These are phyloP conservation scores for Allantophomopsis cytisporea DNA, from an alignment of 2,329 filamentous ascomycete genomes.

Conservation along the genomic window DNA sequence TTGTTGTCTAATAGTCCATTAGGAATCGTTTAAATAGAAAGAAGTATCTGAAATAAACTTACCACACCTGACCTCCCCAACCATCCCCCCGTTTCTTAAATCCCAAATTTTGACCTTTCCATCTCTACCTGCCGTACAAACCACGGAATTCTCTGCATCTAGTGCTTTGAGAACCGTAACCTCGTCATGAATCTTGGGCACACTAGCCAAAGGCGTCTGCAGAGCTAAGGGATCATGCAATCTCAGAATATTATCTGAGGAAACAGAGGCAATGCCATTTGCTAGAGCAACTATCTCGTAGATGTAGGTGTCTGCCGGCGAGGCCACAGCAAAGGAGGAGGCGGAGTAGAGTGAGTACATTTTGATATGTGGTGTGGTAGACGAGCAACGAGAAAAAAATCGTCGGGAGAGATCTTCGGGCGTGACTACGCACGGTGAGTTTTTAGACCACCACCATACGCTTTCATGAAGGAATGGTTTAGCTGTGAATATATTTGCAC, in stretches of 20 bases:
- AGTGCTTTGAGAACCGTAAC: slow-evolving; percentile 48
- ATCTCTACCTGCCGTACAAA: slow-evolving; percentile 61
- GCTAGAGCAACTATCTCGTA: slow-evolving; percentile 23
- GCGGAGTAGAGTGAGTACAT: slow-evolving; percentile 17
- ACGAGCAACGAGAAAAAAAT: too few relatives aligned
- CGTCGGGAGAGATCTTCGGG: too few relatives aligned
- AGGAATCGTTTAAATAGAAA: not conserved
- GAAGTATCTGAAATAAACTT: slow-evolving; percentile 4
- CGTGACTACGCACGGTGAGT: too few relatives aligned
- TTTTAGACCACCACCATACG: too few relatives aligned
- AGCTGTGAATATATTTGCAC: too few relatives aligned
- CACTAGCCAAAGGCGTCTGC: slow-evolving; percentile 29
- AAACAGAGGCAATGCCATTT: slow-evolving; percentile 29
- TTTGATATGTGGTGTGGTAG: slow-evolving; percentile 3
- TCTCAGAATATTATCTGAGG: slow-evolving; percentile 57
- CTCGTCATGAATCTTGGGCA: slow-evolving; percentile 42
- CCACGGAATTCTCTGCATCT: slow-evolving; percentile 32
- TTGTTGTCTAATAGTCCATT: slow-evolving; percentile 21
- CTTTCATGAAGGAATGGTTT: too few relatives aligned
- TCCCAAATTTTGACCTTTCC: slow-evolving; percentile 57
- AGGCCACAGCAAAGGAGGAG: slow-evolving; percentile 12
- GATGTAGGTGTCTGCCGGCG: slow-evolving; percentile 22
- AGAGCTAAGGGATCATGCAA: slow-evolving; percentile 48
- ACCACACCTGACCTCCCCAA: slow-evolving; percentile 20
- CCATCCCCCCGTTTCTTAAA: slow-evolving; percentile 36